Percentiles rank a stretch among this genome's conserved stretches.
Evolutionary conservation across 2,329 filamentous ascomycete species (phyloP).

Genomic region (Xylariaceae sp.): DNA sequence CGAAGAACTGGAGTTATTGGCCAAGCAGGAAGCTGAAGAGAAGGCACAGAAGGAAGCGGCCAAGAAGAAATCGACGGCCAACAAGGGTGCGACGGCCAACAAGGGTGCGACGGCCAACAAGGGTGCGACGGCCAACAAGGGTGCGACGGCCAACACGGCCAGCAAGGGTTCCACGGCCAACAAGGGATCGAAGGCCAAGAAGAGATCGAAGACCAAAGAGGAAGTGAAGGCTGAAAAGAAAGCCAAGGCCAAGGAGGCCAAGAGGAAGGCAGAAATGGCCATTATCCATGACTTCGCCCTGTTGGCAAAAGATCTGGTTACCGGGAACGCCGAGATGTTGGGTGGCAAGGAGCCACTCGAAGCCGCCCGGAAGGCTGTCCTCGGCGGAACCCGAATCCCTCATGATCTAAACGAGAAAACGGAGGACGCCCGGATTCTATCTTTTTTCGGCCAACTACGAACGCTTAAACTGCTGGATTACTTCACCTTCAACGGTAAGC

Average conservation of each 20-base stretch:
- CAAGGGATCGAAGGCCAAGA: too few relatives aligned
- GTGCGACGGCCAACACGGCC: too few relatives aligned
- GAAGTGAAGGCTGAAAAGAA: not conserved
- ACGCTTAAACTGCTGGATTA: not conserved
- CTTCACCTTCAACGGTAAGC: not conserved
- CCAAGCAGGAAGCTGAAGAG: not conserved
- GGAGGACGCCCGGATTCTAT: not conserved
- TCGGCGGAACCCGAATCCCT: not conserved
- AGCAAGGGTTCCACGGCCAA: too few relatives aligned
- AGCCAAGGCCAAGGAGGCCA: too few relatives aligned
- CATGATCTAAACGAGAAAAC: not conserved
- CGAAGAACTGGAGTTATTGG: not conserved
- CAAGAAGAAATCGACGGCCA: too few relatives aligned
- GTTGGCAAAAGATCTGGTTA: slow-evolving; percentile 8
- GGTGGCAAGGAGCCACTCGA: slow-evolving; percentile 9
- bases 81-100: too few relatives aligned
- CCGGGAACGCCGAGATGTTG: slow-evolving; percentile 4
- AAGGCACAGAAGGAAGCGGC: too few relatives aligned
- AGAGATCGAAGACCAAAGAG: too few relatives aligned
- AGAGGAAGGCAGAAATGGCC: slow-evolving; percentile 9
- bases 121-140: too few relatives aligned
- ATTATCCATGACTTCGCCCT: slow-evolving; percentile 10
- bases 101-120: too few relatives aligned
- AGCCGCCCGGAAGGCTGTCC: slow-evolving; percentile 7
- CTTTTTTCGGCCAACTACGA: not conserved